Conservation (phyloP, 179 eudicot species). For the Monotropa hypopitys region DNA sequence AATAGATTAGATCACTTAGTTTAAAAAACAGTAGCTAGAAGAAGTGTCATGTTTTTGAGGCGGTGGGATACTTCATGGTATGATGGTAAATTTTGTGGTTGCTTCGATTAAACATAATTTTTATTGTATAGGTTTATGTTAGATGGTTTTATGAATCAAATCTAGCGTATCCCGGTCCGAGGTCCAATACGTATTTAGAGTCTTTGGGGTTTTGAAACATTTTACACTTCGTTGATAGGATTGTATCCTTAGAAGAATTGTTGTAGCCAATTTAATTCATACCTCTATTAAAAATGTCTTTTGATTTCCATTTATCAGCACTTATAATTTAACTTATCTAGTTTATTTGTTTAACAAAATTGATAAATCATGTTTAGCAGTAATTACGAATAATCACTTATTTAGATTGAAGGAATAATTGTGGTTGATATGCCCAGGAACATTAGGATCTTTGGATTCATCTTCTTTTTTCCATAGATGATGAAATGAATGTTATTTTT, state of each 20-base stretch:
- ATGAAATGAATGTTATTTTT: neutral
- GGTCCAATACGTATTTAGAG: neutral
- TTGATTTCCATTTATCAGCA: neutral
- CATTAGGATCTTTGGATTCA: neutral
- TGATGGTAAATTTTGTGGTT: slow-evolving; percentile 18
- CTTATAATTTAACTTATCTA: no score
- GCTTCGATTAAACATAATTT: slow-evolving; percentile 13
- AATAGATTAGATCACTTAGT: neutral
- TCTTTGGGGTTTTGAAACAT: neutral
- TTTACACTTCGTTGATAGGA: neutral
- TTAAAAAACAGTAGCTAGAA: neutral
- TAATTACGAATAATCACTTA: neutral
- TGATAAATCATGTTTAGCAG: neutral
- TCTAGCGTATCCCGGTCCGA: neutral
- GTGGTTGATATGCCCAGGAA: neutral
- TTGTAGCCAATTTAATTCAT: neutral
- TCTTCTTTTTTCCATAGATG: neutral
- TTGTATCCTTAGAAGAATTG: neutral
- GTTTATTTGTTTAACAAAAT: no score
- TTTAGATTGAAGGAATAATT: neutral
- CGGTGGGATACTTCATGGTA: neutral
- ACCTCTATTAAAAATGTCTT: neutral
- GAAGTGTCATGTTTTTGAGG: neutral
- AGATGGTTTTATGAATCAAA: slow-evolving; percentile 1
- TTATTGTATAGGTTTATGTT: slow-evolving; percentile 15